phyloP scores from a whole-genome alignment of 306 rosid species.

The Vigna trinervia region DNA sequence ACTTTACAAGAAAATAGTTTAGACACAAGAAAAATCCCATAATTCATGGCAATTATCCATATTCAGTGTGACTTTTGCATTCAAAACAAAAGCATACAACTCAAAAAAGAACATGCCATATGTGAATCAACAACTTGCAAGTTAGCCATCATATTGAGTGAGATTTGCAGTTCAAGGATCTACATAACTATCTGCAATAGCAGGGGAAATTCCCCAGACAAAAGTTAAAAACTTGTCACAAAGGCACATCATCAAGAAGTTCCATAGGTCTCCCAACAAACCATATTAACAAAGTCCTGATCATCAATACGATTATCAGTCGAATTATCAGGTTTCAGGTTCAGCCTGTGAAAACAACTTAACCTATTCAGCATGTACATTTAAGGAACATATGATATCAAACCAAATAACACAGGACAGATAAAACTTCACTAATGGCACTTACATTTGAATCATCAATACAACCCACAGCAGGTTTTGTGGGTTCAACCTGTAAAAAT shows the following conservation, averaged over 20 bases:
- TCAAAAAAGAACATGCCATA: not conserved
- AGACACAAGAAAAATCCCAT: not conserved
- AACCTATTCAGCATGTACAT: conserved; percentile 5
- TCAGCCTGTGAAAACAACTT: conserved; percentile 45
- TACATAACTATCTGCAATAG: conserved; percentile 39
- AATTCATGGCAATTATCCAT: not conserved
- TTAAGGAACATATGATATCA: conserved; percentile 25
- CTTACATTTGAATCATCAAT: conserved; percentile 37
- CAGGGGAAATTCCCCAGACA: conserved; percentile 25
- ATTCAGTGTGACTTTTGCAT: not conserved
- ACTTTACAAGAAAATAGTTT: not conserved
- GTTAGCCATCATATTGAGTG: conserved; percentile 26
- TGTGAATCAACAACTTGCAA: conserved; percentile 23
- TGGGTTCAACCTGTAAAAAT: conserved; percentile 43
- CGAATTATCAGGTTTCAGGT: conserved; percentile 36
- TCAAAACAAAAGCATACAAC: not conserved
- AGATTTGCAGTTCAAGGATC: conserved; percentile 18
- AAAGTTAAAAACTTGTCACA: not conserved
- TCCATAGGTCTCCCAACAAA: conserved; percentile 13
- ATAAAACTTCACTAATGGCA: not conserved
- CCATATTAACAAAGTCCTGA: not conserved
- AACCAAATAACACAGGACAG: conserved; percentile 1
- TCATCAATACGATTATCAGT: conserved; percentile 34
- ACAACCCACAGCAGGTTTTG: conserved; percentile 27
- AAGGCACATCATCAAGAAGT: conserved; percentile 3